Percentiles rank a stretch among this genome's conserved stretches.
phyloP scores from a whole-genome alignment of 2,329 filamentous ascomycete species.

The Chalaropsis ovoidea region DNA sequence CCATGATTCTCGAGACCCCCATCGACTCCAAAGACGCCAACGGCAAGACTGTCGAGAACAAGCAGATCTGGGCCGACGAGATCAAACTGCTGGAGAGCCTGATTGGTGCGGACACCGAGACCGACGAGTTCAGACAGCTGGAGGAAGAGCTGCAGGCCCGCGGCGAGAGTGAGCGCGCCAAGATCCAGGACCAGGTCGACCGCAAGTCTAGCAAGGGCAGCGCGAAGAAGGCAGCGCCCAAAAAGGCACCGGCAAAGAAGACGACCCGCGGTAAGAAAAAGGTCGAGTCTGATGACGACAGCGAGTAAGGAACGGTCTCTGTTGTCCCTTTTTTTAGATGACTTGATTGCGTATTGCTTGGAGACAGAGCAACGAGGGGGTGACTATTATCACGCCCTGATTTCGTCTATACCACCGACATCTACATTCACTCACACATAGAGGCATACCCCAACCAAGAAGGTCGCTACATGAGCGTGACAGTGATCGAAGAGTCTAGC shows the following conservation, averaged over 20 bases:
- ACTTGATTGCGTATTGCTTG: background rate
- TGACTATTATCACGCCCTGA: background rate
- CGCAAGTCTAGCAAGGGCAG: constrained; percentile 56
- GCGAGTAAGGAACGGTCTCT: background rate
- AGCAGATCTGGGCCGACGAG: constrained; percentile 77
- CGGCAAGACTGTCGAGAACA: constrained; percentile 64
- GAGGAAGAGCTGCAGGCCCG: constrained; percentile 56
- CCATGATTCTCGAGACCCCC: constrained; percentile 94
- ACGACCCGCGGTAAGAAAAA: constrained; percentile 30
- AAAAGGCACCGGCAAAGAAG: constrained; percentile 34
- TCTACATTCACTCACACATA: background rate
- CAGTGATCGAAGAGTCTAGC: too few species aligned
- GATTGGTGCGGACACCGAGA: constrained; percentile 69
- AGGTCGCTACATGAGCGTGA: too few species aligned
- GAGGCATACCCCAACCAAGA: background rate
- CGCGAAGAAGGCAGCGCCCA: constrained; percentile 31
- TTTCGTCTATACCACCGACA: background rate
- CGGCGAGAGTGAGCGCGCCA: constrained; percentile 61
- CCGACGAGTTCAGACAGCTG: constrained; percentile 58
- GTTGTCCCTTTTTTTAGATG: background rate
- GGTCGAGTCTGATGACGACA: constrained; percentile 22
- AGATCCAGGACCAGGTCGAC: constrained; percentile 69
- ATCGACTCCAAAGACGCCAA: constrained; percentile 60
- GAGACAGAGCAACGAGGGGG: background rate
- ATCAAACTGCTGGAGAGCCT: constrained; percentile 89